Base-by-base conservation (phyloP, 805 yeast species). In the Candida argentea region DNA sequence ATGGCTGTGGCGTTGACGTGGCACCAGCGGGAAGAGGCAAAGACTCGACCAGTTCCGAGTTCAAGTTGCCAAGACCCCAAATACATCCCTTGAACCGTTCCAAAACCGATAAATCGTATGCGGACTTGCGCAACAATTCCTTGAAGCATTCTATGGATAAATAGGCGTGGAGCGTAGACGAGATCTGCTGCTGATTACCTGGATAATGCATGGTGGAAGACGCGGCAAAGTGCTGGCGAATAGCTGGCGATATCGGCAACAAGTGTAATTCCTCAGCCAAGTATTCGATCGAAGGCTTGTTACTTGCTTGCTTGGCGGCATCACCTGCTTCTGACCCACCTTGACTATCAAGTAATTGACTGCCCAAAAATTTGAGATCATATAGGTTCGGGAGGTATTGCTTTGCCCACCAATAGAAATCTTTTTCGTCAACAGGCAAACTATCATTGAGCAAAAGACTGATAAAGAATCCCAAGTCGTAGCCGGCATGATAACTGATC, bases 401-500 rank as follows among this genome's bases (percentile, higher is more conserved):
- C 21, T 66, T 52, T 23, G 85, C 63, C 69, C 85, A 74, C 64
- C 73, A 62, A 35, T 76, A 65, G 44, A 85, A 89, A 20, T 79
- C 94, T 22, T 72, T 70, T 48, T 81, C 87, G 39, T 77, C 81
- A 16, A 69, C 70, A 1, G 97, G 97, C 66, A 89, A 79, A 27
- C 65, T 57, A 27, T 73, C 70, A 52, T 84, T 83, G 42, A 78
- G 73, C 47, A 89, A 62, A 38, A 85, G 63, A 27, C 93, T 74
- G 10, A 86, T 58, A 34, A 91, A 61, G 51, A 87, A 87, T 2
- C 97, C 98, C 48, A 87, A 70, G 52, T 91, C 98, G 54, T 91
- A 91, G 8, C 97, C 98, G 2, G 73, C 77, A 51, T 91, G 96
- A 57, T 80, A 91, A 35, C 94, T 79, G 29, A 85, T 66, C 98